Base-by-base conservation (phyloP, 2,329 filamentous ascomycete species). In the Gaeumannomyces sp. region DNA sequence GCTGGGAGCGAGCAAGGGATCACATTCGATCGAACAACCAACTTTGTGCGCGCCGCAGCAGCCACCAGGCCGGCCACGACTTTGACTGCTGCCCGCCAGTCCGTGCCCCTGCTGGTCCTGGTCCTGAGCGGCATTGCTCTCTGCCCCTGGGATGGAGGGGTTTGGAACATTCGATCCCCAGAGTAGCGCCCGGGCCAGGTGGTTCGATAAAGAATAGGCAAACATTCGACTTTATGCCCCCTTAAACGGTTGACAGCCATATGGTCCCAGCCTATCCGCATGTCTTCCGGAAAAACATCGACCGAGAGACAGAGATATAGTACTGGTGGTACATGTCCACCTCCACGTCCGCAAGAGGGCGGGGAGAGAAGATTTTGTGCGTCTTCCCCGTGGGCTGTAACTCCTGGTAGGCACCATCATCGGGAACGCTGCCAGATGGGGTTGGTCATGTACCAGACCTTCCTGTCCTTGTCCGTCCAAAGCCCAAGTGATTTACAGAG, bases 201-300 rank as follows among this genome's bases (percentile, higher is more conserved):
- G 45, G 45, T 53, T 53, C 45, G 45, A 53, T 53, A 53, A 53
- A 53, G 45, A 53, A 53, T n/a, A 53, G 22, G 45, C 45, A 53
- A 53, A 22, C 45, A 22, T 53, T 22, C 45, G 45, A 53, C n/a
- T 53, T n/a, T n/a, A 22, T 19, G 45, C 22, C 45, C 45, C 45
- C 45, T 25, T 53, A 22, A 25, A 53, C 45, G 13, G 45, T 53
- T 53, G n/a, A 53, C n/a, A 53, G 45, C 45, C 45, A 53, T 25
- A 53, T 2, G 45, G 45, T 22, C 22, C 45, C 45, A 53, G 45
- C 22, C 11, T 53, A 53, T 53, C 45, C 45, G n/a, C 38, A 53
- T n/a, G 45, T 53, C 45, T n/a, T 53, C 45, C 45, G 45, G 45
- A 53, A 22, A 53, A 53, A 53, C n/a, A 53, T 25, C n/a, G 45